Conservation (phyloP, 306 rosid species). For the Vachellia collinsii region DNA sequence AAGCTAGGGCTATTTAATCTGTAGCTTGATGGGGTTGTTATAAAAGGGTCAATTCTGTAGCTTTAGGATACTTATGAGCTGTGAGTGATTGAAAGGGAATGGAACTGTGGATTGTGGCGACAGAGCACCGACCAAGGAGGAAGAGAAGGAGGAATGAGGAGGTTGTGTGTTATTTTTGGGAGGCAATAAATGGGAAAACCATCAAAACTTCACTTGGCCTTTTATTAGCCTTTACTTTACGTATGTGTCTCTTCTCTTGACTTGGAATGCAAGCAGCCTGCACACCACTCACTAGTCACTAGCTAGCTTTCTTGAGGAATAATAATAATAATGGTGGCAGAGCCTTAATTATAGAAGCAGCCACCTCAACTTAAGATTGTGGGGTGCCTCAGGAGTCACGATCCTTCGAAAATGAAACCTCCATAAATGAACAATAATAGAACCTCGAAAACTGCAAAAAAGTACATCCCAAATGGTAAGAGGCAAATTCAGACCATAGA, state of each 20-base stretch:
- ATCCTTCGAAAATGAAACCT: no score
- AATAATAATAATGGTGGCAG: neutral
- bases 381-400: no score
- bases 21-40: neutral
- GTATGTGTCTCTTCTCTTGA: slow-evolving; percentile 13
- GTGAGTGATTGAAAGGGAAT: neutral
- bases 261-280: slow-evolving; percentile 34
- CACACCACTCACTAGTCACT: neutral
- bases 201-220: neutral
- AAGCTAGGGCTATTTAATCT: neutral
- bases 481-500: no score
- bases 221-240: neutral
- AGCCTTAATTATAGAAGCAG: neutral
- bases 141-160: neutral
- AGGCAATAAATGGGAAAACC: neutral
- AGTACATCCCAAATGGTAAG: no score
- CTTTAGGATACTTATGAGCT: neutral
- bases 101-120: neutral
- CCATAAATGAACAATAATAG: no score
- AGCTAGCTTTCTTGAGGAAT: neutral
- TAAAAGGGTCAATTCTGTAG: neutral
- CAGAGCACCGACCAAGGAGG: neutral
- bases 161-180: neutral
- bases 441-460: no score
- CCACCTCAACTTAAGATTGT: neutral